Conservation (phyloP, 2,329 filamentous ascomycete genomes). For the Dothiorella sarmentorum region DNA sequence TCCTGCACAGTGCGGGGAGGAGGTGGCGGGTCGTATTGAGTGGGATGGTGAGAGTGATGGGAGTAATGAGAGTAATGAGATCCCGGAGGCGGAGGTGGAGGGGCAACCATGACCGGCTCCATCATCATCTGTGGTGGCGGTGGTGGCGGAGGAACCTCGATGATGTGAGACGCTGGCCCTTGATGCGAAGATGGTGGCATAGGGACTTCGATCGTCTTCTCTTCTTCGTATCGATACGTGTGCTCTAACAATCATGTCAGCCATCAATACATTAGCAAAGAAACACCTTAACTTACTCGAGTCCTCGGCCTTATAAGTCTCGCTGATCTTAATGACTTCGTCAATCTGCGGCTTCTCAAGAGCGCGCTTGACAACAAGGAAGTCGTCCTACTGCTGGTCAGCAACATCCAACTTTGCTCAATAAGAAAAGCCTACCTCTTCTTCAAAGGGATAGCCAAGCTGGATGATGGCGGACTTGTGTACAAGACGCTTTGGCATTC, state of each 20-base stretch:
- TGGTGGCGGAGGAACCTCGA: conserved; percentile 21
- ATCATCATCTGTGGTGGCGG: conserved; percentile 8
- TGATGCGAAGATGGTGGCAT: conserved; percentile 12
- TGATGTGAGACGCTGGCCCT: background rate
- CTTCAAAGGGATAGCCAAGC: conserved; percentile 78
- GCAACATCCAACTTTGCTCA: conserved; percentile 18
- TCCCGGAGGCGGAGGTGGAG: conserved; percentile 25
- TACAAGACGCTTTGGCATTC: conserved; percentile 77
- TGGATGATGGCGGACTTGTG: conserved; percentile 78
- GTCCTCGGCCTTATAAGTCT: conserved; percentile 58
- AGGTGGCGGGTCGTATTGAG: conserved; percentile 13
- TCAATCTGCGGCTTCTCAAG: conserved; percentile 90
- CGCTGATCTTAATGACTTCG: conserved; percentile 78
- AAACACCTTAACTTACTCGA: conserved; percentile 31
- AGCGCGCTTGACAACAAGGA: conserved; percentile 77
- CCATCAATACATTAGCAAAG: conserved; percentile 24
- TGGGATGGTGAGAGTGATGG: conserved; percentile 14
- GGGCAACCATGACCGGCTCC: conserved; percentile 25
- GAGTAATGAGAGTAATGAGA: background rate
- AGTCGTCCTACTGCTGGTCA: conserved; percentile 62
- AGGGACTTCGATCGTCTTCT: conserved; percentile 17
- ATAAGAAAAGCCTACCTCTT: conserved; percentile 61
- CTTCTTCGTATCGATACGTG: conserved; percentile 17
- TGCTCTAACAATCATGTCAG: conserved; percentile 28
- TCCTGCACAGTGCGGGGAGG: conserved; percentile 18